Conservation (phyloP, 1,139 yeast genomes). For the Magnusiomyces sp. region DNA sequence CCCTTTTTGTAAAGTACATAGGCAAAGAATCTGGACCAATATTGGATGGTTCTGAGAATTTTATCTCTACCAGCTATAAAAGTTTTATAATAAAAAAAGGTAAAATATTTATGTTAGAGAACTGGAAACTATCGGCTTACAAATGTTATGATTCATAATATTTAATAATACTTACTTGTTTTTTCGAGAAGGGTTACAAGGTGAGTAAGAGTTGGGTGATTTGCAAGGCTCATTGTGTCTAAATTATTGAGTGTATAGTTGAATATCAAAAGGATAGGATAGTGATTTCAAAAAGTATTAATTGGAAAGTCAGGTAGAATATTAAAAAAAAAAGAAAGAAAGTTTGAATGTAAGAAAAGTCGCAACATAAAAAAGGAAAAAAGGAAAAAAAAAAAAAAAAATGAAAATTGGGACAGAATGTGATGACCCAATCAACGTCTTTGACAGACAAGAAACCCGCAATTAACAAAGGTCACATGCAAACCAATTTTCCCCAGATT, state of each 20-base stretch:
- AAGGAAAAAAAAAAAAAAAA: background rate
- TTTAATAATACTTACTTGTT: conserved; percentile 38
- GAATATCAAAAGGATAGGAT: background rate
- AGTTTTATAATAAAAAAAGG: background rate
- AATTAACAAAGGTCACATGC: too few species aligned
- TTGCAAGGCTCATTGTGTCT: conserved; percentile 17
- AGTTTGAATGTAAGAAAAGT: background rate
- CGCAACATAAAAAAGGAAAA: conserved; percentile 1
- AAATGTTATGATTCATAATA: background rate
- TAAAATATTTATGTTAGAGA: background rate
- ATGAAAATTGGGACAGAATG: background rate
- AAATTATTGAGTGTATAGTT: background rate
- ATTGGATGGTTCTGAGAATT: conserved; percentile 70
- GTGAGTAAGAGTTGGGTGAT: conserved; percentile 64
- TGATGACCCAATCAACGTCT: background rate
- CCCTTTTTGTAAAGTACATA: conserved; percentile 58
- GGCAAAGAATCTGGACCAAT: conserved; percentile 64
- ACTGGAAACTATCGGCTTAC: too few species aligned
- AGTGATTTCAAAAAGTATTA: background rate
- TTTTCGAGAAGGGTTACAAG: conserved; percentile 57
- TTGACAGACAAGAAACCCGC: too few species aligned
- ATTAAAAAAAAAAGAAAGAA: background rate
- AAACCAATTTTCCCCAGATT: background rate
- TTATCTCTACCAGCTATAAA: conserved; percentile 60
- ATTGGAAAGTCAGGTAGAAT: background rate